Evolutionary conservation across 371 early-diverging fungal species (phyloP), one percentile per base, ranked within the genome.

Genomic region (Cokeromyces recurvatus): DNA sequence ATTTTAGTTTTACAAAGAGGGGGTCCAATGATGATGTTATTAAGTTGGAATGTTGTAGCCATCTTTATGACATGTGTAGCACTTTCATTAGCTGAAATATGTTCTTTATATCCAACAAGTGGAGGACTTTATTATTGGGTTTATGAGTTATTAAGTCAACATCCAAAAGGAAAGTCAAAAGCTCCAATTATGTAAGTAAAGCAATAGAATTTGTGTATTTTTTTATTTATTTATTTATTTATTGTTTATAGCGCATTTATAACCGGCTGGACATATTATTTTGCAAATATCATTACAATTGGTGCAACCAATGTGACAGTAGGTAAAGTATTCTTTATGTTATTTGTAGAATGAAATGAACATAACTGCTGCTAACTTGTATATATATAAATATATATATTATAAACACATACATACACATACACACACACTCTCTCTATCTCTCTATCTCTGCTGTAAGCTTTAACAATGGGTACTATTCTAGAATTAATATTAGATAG

Each of bases 101-200:
- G 84, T 51, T 84, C 84, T 0, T 61, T 85, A 0, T 87, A 78
- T 59, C 84, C 87, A 14, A 78, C 81, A 19, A 78, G 78, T 27
- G 87, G 87, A 15, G 83, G 84, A 1, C 51, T 87, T 7, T 87
- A 85, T 60, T 84, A 78, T 52, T 85, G 81, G 80, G 59, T 59
- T 0, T 68, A 57, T 43, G 68, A 72, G 20, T 34, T 68, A 36
- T 17, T 66, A 8, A 38, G 52, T 45, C 35, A 43, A 1, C 61
- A 59, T 44, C 56, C 55, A 2, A 46, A 39, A 11, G 38, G 16
- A 14, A 53, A 46, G 40, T 37, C 45, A 29, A 43, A 45, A 4
- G 68, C 68, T 1, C 57, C 66, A 3, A 43, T 67, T 42, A 51
- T 55, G 71, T 71, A 61, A 64, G 62, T 12, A 38, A 12, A n/a